A percentile compares a stretch with the other conserved stretches of the same genome.
phyloP scores from a whole-genome alignment of 2,329 filamentous ascomycete genomes.

The Epichloe sylvatica region DNA sequence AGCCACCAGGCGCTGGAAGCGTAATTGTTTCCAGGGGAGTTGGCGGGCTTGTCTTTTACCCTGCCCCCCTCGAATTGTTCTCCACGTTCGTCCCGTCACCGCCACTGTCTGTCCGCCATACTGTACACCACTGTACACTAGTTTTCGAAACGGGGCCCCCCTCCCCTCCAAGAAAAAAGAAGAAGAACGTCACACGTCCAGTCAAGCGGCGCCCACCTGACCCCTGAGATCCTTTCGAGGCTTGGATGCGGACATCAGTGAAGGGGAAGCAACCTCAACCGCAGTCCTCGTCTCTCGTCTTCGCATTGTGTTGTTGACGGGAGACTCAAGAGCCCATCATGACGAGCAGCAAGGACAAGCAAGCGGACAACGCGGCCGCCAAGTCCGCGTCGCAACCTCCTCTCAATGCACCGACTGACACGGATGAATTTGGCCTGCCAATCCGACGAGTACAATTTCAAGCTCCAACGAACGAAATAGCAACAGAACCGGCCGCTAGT shows the following conservation, averaged over 20 bases:
- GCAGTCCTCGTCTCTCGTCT: constrained; percentile 5
- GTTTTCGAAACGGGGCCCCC: constrained; percentile 4
- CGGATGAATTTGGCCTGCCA: constrained; percentile 61
- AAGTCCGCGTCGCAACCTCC: constrained; percentile 16
- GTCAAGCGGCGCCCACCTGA: constrained; percentile 12
- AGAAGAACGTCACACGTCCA: constrained; percentile 2
- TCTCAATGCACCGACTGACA: constrained; percentile 24
- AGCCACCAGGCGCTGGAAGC: no score
- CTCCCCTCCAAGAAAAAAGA: neutral
- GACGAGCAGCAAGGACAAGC: constrained; percentile 13
- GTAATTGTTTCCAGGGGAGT: no score
- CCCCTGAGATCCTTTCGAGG: constrained; percentile 6
- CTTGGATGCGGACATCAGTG: constrained; percentile 16
- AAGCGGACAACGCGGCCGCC: constrained; percentile 8
- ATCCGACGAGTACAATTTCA: constrained; percentile 32
- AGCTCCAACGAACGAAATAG: constrained; percentile 15
- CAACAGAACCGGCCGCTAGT: constrained; percentile 7
- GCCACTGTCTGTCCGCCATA: neutral
- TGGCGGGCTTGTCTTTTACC: no score
- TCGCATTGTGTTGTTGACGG: constrained; percentile 2
- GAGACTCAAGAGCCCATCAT: constrained; percentile 7
- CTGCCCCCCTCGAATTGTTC: no score
- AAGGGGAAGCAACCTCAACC: neutral
- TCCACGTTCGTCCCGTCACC: constrained; percentile 1
- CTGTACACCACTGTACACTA: neutral